phyloP scores from a whole-genome alignment of 169 alveolate species.

The Cryptosporidium sp. region DNA sequence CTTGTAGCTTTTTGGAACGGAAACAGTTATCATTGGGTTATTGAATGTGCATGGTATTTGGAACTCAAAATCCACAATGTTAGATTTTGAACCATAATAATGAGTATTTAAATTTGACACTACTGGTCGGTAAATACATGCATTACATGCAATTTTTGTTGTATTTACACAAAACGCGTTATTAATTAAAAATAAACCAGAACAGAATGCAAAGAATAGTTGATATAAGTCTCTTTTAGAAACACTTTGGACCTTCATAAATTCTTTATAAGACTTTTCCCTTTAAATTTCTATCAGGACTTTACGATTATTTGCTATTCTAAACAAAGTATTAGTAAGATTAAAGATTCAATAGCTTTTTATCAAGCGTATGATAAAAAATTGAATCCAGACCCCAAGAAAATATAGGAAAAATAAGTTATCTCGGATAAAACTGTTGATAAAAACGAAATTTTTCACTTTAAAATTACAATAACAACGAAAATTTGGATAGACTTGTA shows the following conservation, averaged over 20 bases:
- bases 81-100: slow-evolving; percentile 31
- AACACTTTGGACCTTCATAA: not conserved
- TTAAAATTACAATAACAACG: not conserved
- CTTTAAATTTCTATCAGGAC: not conserved
- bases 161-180: not conserved
- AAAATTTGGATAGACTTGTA: not conserved
- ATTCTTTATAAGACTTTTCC: not conserved
- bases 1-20: slow-evolving; percentile 43
- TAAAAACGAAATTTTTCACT: not conserved
- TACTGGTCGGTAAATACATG: slow-evolving; percentile 62
- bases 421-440: not conserved
- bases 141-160: slow-evolving; percentile 61
- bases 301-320: not conserved
- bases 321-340: not conserved
- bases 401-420: not conserved
- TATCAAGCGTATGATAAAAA: not conserved
- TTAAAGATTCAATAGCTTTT: not conserved
- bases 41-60: slow-evolving; percentile 65
- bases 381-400: not conserved
- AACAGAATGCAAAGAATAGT: not conserved
- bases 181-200: not conserved
- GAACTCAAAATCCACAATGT: slow-evolving; percentile 53
- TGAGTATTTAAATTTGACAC: slow-evolving; percentile 64
- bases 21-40: slow-evolving; percentile 60
- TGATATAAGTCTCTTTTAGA: not conserved